A percentile compares a stretch with the other conserved stretches of the same genome.
Conservation (phyloP, 2,329 filamentous ascomycete genomes). For the Colletotrichum tamarilloi region DNA sequence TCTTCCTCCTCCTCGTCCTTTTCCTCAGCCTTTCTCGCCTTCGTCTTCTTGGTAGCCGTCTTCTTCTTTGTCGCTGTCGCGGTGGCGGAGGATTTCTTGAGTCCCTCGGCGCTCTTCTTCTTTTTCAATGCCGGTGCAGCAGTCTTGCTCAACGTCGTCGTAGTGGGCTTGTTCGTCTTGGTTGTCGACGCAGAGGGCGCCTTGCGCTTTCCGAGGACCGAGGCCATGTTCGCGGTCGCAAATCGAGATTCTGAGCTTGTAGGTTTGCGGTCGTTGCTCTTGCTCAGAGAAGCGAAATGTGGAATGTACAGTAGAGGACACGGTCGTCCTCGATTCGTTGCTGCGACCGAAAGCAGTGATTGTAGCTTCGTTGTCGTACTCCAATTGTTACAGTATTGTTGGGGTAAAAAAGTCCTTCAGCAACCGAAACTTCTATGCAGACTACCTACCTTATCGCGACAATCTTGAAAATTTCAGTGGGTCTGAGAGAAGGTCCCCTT, state of each 20-base stretch:
- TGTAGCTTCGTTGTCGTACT: background rate
- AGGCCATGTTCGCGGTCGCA: conserved; percentile 21
- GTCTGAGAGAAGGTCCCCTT: background rate
- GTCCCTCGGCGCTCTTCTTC: conserved; percentile 1
- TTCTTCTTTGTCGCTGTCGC: background rate
- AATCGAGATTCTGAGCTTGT: background rate
- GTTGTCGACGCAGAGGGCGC: conserved; percentile 12
- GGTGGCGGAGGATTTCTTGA: background rate
- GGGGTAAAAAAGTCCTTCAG: background rate
- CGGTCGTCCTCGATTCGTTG: background rate
- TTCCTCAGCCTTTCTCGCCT: background rate
- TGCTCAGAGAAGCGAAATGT: background rate
- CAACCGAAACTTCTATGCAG: no score
- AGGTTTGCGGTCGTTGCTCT: background rate
- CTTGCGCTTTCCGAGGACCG: conserved; percentile 37
- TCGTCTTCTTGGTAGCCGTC: background rate
- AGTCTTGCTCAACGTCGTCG: background rate
- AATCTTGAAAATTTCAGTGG: conserved; percentile 14
- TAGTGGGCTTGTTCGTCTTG: background rate
- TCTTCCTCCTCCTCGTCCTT: conserved; percentile 45
- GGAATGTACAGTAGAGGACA: no score
- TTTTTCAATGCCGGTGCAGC: background rate
- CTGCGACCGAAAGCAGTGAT: no score
- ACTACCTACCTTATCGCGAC: background rate
- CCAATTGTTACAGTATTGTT: background rate